Conservation (phyloP, 768 basidiomycete genomes). For the Podaxis sp. region DNA sequence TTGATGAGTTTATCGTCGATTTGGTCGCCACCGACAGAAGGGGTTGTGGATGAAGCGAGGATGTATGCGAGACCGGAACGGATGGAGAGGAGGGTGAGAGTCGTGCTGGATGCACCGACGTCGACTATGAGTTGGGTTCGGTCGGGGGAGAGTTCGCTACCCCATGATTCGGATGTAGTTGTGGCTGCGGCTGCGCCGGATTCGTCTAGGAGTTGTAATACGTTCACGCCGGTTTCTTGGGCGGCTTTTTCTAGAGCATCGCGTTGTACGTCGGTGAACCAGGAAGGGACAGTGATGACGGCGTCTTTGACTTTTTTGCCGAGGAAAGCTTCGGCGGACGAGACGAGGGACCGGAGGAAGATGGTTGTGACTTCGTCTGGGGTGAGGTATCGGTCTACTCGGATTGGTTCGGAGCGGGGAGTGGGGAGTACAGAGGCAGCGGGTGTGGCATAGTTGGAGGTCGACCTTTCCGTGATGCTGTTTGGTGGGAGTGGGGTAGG, state of each 20-base stretch:
- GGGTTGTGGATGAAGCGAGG: slow-evolving; percentile 51
- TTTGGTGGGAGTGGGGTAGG: slow-evolving; percentile 61
- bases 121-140: slow-evolving; percentile 82
- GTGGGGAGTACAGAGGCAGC: slow-evolving; percentile 68
- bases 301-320: slow-evolving; percentile 77
- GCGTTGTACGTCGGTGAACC: slow-evolving; percentile 69
- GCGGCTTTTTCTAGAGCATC: slow-evolving; percentile 74
- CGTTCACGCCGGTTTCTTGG: slow-evolving; percentile 75
- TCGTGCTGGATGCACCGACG: slow-evolving; percentile 73
- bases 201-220: slow-evolving; percentile 88
- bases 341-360: slow-evolving; percentile 81
- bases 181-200: slow-evolving; percentile 72
- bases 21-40: slow-evolving; percentile 60
- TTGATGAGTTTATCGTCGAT: slow-evolving; percentile 84
- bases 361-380: slow-evolving; percentile 81
- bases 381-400: slow-evolving; percentile 69
- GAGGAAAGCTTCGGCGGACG: slow-evolving; percentile 90
- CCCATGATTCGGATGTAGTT: slow-evolving; percentile 48
- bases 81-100: slow-evolving; percentile 68
- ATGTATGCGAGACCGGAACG: slow-evolving; percentile 73
- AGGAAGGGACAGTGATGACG: slow-evolving; percentile 80
- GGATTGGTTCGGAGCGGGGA: slow-evolving; percentile 71
- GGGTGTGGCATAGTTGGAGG: slow-evolving; percentile 57
- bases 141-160: slow-evolving; percentile 46
- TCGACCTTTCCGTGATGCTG: slow-evolving; percentile 24